These are phyloP conservation scores for Tetracladium setigerum DNA, from an alignment of 495 filamentous ascomycete species.

Conservation along the genomic window DNA sequence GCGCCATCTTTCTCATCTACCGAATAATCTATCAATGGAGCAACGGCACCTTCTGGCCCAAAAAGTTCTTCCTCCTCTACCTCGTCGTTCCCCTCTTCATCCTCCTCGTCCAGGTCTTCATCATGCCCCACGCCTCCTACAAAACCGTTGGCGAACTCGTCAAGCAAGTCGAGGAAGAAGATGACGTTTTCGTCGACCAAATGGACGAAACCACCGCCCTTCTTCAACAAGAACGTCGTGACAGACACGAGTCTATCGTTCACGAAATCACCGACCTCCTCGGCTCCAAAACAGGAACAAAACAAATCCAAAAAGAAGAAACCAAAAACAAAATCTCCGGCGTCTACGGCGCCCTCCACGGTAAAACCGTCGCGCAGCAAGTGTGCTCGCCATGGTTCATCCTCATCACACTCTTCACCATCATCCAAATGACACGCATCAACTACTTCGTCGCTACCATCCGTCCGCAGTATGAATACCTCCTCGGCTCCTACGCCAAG, in stretches of 20 bases:
- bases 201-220: conserved; percentile 51
- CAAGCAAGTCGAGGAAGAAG: conserved; percentile 50
- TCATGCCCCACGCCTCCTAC: conserved; percentile 78
- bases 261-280: conserved; percentile 70
- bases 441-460: conserved; percentile 97
- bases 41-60: conserved; percentile 50
- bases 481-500: conserved; percentile 51
- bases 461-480: conserved; percentile 71
- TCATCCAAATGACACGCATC: conserved; percentile 88
- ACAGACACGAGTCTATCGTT: conserved; percentile 60
- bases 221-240: conserved; percentile 53
- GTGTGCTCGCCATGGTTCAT: conserved; percentile 81
- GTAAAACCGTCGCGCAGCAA: conserved; percentile 61
- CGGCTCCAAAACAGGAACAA: conserved; percentile 48
- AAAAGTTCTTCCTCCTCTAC: conserved; percentile 71
- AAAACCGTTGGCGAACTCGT: conserved; percentile 84
- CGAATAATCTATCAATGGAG: conserved; percentile 63
- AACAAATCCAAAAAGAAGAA: conserved; percentile 44
- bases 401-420: conserved; percentile 78
- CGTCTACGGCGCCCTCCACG: conserved; percentile 87
- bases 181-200: conserved; percentile 45
- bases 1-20: conserved; percentile 83
- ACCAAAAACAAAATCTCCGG: conserved; percentile 57
- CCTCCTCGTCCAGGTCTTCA: conserved; percentile 54
- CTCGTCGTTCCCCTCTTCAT: conserved; percentile 69